Conservation (phyloP, 129 eudicot species). For the Dittrichia graveolens region DNA sequence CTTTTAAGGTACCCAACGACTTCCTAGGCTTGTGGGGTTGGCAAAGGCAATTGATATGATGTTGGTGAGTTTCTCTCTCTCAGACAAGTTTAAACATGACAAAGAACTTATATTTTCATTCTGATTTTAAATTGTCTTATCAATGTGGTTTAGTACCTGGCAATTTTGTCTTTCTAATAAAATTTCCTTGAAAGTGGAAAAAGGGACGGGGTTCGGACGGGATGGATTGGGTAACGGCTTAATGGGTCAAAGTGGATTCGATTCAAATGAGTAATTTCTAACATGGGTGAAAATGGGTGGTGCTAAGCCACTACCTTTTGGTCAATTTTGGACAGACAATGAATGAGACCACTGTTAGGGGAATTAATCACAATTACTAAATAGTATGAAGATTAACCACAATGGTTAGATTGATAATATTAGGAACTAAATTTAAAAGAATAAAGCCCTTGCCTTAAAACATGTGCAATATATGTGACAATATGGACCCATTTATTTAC, state of each 20-base stretch:
- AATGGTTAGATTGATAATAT: not conserved
- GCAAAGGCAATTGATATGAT: constrained; percentile 85
- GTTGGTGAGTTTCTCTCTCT: constrained; percentile 63
- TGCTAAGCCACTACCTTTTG: not conserved
- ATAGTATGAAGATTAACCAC: not conserved
- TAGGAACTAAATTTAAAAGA: not conserved
- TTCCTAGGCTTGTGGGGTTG: constrained; percentile 92
- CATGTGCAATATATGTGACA: not conserved
- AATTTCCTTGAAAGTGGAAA: not conserved
- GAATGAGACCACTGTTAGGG: not conserved
- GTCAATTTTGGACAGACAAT: not conserved
- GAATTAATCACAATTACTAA: not conserved
- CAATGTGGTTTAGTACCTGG: not conserved
- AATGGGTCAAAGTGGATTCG: not conserved
- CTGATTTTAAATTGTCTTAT: not conserved
- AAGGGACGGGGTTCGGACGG: not conserved
- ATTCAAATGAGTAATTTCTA: not conserved
- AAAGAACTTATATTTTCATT: constrained; percentile 2
- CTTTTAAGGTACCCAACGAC: constrained; percentile 87
- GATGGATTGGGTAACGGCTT: not conserved
- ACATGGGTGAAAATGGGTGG: not conserved
- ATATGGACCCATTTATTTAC: not conserved
- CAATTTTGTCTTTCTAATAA: constrained; percentile 1
- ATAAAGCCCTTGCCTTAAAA: not conserved
- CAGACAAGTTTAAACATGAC: constrained; percentile 4